phyloP scores from a whole-genome alignment of 2,329 filamentous ascomycete genomes.

The Pseudocercospora fuligena region DNA sequence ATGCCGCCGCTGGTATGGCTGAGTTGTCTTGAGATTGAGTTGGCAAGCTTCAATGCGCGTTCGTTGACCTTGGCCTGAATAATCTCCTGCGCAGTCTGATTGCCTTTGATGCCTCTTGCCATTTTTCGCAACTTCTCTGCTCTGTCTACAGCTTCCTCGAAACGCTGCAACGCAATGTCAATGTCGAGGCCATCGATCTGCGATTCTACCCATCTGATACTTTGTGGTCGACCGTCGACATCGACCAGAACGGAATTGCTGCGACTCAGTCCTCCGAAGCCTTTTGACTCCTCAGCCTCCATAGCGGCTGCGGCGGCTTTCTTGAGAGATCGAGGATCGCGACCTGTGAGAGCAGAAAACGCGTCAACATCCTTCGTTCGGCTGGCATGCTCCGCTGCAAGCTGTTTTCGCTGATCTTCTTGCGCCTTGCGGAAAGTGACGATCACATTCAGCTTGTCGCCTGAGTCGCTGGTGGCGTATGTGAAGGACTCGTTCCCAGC shows the following conservation, averaged over 20 bases:
- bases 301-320: conserved; percentile 42
- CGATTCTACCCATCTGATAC: conserved; percentile 90
- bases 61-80: conserved; percentile 92
- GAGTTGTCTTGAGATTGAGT: conserved; percentile 77
- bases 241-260: conserved; percentile 75
- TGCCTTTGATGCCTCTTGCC: conserved; percentile 80
- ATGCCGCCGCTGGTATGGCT: conserved; percentile 77
- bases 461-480: conserved; percentile 75
- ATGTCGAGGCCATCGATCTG: conserved; percentile 97
- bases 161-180: conserved; percentile 86
- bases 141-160: conserved; percentile 80
- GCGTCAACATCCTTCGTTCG: conserved; percentile 66
- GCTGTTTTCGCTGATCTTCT: conserved; percentile 84
- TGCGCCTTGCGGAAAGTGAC: conserved; percentile 91
- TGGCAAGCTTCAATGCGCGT: conserved; percentile 76
- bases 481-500: conserved; percentile 91
- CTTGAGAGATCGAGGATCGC: conserved; percentile 65
- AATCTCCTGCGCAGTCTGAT: conserved; percentile 85
- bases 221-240: conserved; percentile 94
- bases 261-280: conserved; percentile 33
- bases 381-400: conserved; percentile 85
- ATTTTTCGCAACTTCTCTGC: conserved; percentile 85
- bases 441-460: conserved; percentile 79
- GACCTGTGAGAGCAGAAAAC: conserved; percentile 37
- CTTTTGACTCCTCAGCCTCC: conserved; percentile 48